Base-by-base conservation (phyloP, 2,329 filamentous ascomycete genomes). In the Fusarium sp. region DNA sequence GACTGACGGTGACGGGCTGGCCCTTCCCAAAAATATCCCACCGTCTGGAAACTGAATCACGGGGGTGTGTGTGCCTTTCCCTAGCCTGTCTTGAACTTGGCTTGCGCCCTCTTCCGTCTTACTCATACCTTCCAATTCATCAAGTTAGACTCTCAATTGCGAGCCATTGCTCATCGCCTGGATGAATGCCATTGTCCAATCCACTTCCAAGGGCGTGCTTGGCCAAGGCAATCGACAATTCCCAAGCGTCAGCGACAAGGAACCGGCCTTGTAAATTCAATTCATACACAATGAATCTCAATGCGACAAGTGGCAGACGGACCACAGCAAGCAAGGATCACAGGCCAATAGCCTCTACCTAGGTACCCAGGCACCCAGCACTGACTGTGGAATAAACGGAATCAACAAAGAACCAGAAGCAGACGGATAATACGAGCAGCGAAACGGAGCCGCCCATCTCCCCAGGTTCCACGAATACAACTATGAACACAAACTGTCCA, bases 1-100 rank as follows among this genome's bases (percentile, higher is more conserved):
- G 31, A 15, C 23, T 39, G 43, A 37, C 38, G 35, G 51, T 49
- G 54, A 52, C 57, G 59, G 54, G 57, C 57, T 67, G 61, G 63
- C 61, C 55, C 49, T 68, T 50, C 49, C 66, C 57, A 69, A 68
- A 38, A 66, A 69, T 68, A 69, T 64, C 67, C 54, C 49, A 63
- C 46, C 36, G 45, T 63, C 46, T 55, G n/a, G 54, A 57, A 51
- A 48, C 58, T 54, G 49, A 58, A 42, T 38, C 56, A 58, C 41
- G 37, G 27, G 33, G 41, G 51, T 13, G 53, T 59, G 55, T n/a
- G n/a, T n/a, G n/a, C n/a, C 55, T 38, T 46, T 25, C 23, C 23
- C 23, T 25, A 6, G 8, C 23, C 8, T 25, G 23, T 6, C 8
- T 25, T 25, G 23, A 8, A 25, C 23, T 25, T 25, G 23, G 23